Percentiles rank a stretch among this genome's conserved stretches.
Evolutionary conservation across 148 eudicot species (phyloP).

Genomic region (Rhododendron griersonianum): DNA sequence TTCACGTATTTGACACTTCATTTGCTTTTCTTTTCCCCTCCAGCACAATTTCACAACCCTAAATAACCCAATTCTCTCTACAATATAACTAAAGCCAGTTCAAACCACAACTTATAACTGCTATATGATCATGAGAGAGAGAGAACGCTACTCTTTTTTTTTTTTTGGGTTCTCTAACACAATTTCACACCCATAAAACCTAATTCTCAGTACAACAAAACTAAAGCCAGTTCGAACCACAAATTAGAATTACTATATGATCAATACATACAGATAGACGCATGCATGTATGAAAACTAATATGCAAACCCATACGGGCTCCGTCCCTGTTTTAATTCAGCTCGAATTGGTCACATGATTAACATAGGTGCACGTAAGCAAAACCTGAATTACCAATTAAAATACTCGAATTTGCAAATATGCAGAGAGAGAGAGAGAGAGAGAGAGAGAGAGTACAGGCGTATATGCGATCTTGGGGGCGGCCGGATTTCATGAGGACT

Average conservation of each 20-base stretch:
- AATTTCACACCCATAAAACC: background rate
- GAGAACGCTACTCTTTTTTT: background rate
- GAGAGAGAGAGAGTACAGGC: constrained; percentile 40
- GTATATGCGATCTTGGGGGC: constrained; percentile 72
- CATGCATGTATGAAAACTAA: background rate
- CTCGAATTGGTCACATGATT: background rate
- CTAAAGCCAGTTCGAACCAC: background rate
- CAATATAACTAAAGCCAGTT: background rate
- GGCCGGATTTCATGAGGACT: constrained; percentile 81
- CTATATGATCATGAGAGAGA: background rate
- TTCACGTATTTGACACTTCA: background rate
- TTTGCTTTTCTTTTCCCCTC: background rate
- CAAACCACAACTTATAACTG: background rate
- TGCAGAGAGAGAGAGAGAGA: background rate
- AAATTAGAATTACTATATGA: background rate
- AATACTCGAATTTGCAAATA: background rate
- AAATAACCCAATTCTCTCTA: background rate
- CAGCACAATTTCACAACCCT: background rate
- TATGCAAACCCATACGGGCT: background rate
- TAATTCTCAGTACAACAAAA: background rate
- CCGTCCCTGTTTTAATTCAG: too few relatives aligned
- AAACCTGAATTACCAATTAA: background rate
- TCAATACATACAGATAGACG: background rate
- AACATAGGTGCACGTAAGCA: background rate
- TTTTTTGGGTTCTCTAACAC: background rate